A percentile compares a stretch with the other conserved stretches of the same genome.
These are phyloP conservation scores for Arthrobotrys megalospora DNA, from an alignment of 2,329 filamentous ascomycete genomes.

Conservation along the genomic window DNA sequence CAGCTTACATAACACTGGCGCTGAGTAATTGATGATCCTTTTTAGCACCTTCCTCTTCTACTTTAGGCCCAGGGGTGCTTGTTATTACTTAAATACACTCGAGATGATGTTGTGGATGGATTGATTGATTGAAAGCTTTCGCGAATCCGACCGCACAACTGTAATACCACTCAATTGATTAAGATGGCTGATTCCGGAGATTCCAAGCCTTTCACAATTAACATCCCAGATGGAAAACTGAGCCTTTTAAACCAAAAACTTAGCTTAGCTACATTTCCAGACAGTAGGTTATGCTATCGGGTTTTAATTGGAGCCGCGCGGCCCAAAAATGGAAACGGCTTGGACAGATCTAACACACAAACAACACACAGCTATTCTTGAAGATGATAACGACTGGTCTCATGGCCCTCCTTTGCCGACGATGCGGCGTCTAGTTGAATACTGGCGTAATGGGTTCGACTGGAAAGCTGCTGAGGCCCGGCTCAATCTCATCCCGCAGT, in stretches of 20 bases:
- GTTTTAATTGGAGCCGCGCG: background rate
- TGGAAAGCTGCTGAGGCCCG: conserved; percentile 75
- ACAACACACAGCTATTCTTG: conserved; percentile 36
- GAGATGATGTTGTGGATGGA: background rate
- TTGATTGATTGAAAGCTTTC: no score
- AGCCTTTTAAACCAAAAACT: conserved; percentile 38
- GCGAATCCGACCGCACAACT: no score
- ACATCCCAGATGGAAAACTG: conserved; percentile 26
- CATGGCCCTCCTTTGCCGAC: conserved; percentile 62
- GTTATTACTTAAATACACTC: no score
- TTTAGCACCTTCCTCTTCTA: background rate
- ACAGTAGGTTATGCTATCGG: conserved; percentile 22
- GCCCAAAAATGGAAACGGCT: no score
- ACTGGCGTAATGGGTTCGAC: conserved; percentile 71
- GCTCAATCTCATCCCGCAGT: conserved; percentile 76
- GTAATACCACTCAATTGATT: background rate
- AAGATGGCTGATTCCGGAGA: conserved; percentile 26
- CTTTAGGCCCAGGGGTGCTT: no score
- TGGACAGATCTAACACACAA: background rate
- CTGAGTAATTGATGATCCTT: background rate
- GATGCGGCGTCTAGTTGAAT: conserved; percentile 65
- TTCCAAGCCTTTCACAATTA: conserved; percentile 37
- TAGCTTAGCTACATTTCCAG: conserved; percentile 30
- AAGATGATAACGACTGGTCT: conserved; percentile 38
- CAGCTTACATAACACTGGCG: background rate